Base-by-base conservation (phyloP, 1,284 basidiomycete genomes). In the Neotropicomus parvogracilis region DNA sequence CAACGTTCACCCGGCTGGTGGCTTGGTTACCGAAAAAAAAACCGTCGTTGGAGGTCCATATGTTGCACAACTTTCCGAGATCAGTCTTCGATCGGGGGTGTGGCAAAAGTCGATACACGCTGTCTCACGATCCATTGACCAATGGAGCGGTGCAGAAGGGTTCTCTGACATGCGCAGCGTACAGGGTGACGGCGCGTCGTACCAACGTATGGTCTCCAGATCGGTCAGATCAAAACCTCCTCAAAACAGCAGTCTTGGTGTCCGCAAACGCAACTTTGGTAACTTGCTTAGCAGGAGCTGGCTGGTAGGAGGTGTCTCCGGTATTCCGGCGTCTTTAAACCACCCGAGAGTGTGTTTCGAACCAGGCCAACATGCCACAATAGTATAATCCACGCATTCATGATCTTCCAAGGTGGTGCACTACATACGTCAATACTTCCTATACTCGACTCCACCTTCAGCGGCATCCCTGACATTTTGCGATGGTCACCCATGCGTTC, bases 1-100 rank as follows among this genome's bases (percentile, higher is more conserved):
- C n/a, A 37, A 40, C 34, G 20, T 34, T 4, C 9, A 8, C 17
- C 9, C 58, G 46, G 49, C 1, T 2, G 17, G 34, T 54, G 59
- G 50, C 5, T 40, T 40, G 40, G 4, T 49, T 3, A 36, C 59
- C 57, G 46, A 38, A 19, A 4, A 24, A 24, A 24, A 5, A 33
- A 35, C 26, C 17, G 0, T 48, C 35, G 26, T 33, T 16, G 39
- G 35, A 39, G 31, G 35, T 31, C 10, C 16, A 41, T 24, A 34
- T 8, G 12, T 7, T 3, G 12, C 28, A 27, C 20, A 32, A 19
- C 24, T 4, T 24, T 17, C 28, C 27, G 10, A 20, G 36, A 56
- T 57, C 33, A 24, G 24, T n/a, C n/a, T 38, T 14, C n/a, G 34
- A 48, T 40, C 17, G 9, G 17, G 21, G 17, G n/a, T 20, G 41